phyloP scores from a whole-genome alignment of 2,329 filamentous ascomycete species.

The Aspergillus costaricaensis region DNA sequence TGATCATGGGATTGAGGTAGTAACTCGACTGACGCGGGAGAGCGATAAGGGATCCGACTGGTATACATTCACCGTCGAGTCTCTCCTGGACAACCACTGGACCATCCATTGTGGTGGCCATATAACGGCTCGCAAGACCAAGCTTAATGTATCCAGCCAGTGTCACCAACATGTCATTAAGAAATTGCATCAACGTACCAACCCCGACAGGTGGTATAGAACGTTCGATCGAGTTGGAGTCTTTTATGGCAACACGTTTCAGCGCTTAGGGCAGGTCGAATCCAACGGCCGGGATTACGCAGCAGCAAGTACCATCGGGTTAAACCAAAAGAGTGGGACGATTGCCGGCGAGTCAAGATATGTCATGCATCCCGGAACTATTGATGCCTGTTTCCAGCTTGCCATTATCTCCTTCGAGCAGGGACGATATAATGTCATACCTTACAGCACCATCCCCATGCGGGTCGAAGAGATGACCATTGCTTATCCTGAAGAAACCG shows the following conservation, averaged over 20 bases:
- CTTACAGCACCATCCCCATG: not conserved
- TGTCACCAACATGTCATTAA: not conserved
- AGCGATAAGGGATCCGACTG: not conserved
- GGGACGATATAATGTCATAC: not conserved
- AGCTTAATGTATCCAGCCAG: not conserved
- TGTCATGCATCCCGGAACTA: not conserved
- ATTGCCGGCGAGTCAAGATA: not conserved
- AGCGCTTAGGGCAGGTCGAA: not conserved
- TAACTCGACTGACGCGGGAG: not conserved
- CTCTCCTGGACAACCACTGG: not conserved
- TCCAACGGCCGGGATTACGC: not conserved
- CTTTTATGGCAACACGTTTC: not conserved
- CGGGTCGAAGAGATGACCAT: not conserved
- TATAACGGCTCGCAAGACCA: not conserved
- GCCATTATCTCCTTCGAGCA: not conserved
- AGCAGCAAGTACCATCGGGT: not conserved
- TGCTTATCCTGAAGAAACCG: not conserved
- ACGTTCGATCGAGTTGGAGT: not conserved
- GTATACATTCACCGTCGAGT: not conserved
- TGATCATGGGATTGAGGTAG: not conserved
- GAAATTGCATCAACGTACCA: not conserved
- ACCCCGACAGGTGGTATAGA: not conserved
- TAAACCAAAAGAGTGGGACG: not conserved
- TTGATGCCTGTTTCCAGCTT: not conserved
- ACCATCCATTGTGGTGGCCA: not conserved